A percentile compares a stretch with the other conserved stretches of the same genome.
Conservation (phyloP, 1,139 yeast species). For the Protomyces gravidus region DNA sequence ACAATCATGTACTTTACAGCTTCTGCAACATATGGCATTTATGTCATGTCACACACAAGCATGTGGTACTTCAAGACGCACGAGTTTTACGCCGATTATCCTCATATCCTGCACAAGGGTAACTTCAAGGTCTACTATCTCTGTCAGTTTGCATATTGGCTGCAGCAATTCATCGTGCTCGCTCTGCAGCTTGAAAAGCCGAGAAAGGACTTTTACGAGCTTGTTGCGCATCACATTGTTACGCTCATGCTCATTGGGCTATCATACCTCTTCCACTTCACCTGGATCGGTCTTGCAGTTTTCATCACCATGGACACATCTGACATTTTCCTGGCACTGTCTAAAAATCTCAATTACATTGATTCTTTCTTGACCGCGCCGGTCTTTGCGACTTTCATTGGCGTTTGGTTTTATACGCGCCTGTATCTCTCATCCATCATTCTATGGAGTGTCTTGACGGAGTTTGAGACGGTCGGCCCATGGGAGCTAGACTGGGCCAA, state of each 20-base stretch:
- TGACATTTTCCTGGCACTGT: constrained; percentile 77
- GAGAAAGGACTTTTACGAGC: constrained; percentile 84
- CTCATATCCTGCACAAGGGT: constrained; percentile 71
- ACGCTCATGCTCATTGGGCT: constrained; percentile 83
- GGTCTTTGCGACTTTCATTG: constrained; percentile 63
- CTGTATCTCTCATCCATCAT: constrained; percentile 77
- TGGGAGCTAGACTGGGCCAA: constrained; percentile 70
- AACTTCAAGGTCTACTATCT: constrained; percentile 76
- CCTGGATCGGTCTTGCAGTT: constrained; percentile 88
- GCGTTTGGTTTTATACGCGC: constrained; percentile 79
- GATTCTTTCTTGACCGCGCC: constrained; percentile 62
- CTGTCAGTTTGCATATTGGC: constrained; percentile 96
- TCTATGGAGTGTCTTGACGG: constrained; percentile 83
- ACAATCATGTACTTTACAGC: constrained; percentile 74
- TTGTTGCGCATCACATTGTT: constrained; percentile 86
- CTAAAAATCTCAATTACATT: constrained; percentile 79
- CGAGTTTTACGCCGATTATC: constrained; percentile 72
- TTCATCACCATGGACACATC: constrained; percentile 95
- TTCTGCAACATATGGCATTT: constrained; percentile 77
- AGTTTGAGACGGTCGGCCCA: constrained; percentile 56
- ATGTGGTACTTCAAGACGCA: constrained; percentile 85
- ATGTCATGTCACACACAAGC: constrained; percentile 64
- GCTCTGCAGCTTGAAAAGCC: constrained; percentile 87
- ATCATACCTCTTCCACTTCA: constrained; percentile 92
- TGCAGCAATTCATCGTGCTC: constrained; percentile 83